Evolutionary conservation across 176 grass and related monocot genomes (phyloP).

Genomic region (Puya raimondii): DNA sequence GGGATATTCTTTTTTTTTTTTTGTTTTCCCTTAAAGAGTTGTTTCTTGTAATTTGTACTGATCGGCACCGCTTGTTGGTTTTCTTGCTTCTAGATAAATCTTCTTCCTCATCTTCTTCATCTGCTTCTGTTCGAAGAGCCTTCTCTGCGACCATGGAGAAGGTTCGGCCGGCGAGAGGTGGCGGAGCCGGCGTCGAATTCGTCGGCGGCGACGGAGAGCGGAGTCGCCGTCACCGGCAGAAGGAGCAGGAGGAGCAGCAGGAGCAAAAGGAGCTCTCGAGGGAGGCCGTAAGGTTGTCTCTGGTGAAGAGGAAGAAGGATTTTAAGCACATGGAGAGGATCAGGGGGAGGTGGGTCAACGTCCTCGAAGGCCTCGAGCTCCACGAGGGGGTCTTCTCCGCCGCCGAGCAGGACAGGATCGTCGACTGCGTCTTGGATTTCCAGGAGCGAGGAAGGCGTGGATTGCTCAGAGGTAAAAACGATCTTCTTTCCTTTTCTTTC

Average conservation of each 20-base stretch:
- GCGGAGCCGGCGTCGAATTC: no score
- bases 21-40: no score
- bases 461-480: constrained; percentile 28
- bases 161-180: no score
- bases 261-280: background rate
- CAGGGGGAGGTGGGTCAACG: constrained; percentile 24
- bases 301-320: constrained; percentile 24
- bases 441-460: constrained; percentile 29
- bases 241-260: background rate
- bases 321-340: constrained; percentile 43
- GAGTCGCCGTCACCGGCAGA: no score
- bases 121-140: no score
- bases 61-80: no score
- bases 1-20: no score
- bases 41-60: no score
- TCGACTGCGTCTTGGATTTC: constrained; percentile 23
- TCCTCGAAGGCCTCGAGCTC: constrained; percentile 46
- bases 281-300: constrained; percentile 9
- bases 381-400: constrained; percentile 43
- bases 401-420: constrained; percentile 32
- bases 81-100: no score
- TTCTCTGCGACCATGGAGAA: no score
- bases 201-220: no score
- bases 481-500: background rate
- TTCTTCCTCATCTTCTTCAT: no score